phyloP scores from a whole-genome alignment of 805 yeast genomes.

The Wickerhamomyces subpelliculosus region DNA sequence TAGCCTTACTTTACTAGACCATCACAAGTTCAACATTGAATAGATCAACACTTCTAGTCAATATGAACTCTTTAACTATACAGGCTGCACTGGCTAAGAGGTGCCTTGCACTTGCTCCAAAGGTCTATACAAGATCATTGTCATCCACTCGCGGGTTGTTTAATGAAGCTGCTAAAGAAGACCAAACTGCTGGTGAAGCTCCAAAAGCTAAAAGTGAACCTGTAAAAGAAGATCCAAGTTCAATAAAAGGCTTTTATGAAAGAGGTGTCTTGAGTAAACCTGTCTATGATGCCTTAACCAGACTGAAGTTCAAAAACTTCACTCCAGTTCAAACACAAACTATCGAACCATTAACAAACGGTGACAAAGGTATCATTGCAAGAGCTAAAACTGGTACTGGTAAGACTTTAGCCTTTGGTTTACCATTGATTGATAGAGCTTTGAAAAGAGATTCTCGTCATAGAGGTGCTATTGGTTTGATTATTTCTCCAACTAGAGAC shows the following conservation, averaged over 20 bases:
- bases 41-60: not conserved
- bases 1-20: too few relatives aligned
- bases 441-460: conserved; percentile 26
- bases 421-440: conserved; percentile 65
- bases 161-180: not conserved
- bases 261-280: conserved; percentile 22
- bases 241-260: conserved; percentile 20
- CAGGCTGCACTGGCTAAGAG: not conserved
- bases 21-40: not conserved
- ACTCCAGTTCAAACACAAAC: conserved; percentile 68
- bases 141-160: not conserved
- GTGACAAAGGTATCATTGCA: conserved; percentile 64
- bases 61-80: not conserved
- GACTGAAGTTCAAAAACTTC: conserved; percentile 42
- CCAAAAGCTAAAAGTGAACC: not conserved
- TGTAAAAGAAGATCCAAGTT: conserved; percentile 4
- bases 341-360: conserved; percentile 46
- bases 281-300: conserved; percentile 28
- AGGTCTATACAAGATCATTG: not conserved
- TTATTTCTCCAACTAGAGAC: conserved; percentile 88
- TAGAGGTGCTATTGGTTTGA: conserved; percentile 47
- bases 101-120: not conserved
- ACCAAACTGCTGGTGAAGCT: not conserved
- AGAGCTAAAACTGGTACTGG: conserved; percentile 96
- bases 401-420: conserved; percentile 82